Percentiles rank a stretch among this genome's conserved stretches.
Evolutionary conservation across 352 stramenopile species (phyloP).

Genomic region (Globisporangium yorkense): DNA sequence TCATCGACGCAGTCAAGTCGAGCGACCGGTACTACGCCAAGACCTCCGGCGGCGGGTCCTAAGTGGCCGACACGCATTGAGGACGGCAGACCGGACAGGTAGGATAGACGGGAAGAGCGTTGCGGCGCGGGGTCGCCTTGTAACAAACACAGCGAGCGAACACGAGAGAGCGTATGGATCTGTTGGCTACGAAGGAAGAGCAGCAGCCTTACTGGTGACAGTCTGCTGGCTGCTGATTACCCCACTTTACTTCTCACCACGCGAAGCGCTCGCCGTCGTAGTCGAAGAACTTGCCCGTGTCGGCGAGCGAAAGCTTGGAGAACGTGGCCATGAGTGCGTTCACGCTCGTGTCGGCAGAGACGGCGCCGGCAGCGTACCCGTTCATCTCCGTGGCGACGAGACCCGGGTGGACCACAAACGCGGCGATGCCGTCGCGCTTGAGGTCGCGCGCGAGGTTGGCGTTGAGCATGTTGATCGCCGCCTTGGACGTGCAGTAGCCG

Average conservation of each 20-base stretch:
- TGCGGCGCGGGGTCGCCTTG: no score
- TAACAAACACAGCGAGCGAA: no score
- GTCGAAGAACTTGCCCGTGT: no score
- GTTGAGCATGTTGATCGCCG: not conserved
- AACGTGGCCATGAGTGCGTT: not conserved
- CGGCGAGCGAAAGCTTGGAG: not conserved
- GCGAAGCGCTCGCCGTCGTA: not conserved
- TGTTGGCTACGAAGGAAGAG: no score
- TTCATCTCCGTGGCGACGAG: not conserved
- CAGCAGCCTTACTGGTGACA: no score
- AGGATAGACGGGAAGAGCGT: no score
- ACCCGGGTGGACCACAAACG: not conserved
- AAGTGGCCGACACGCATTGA: not conserved
- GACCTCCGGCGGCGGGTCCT: slow-evolving; percentile 10
- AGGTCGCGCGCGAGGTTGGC: not conserved
- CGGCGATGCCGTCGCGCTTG: not conserved
- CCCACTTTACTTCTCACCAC: no score
- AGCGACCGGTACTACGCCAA: slow-evolving; percentile 68
- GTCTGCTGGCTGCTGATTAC: no score
- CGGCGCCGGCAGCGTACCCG: not conserved
- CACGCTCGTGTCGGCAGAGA: not conserved
- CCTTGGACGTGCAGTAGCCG: not conserved
- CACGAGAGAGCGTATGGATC: no score
- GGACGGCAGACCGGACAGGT: no score
- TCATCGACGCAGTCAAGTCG: slow-evolving; percentile 63